These are phyloP conservation scores for Knufia petricola DNA, from an alignment of 2,329 filamentous ascomycete genomes.

Conservation along the genomic window DNA sequence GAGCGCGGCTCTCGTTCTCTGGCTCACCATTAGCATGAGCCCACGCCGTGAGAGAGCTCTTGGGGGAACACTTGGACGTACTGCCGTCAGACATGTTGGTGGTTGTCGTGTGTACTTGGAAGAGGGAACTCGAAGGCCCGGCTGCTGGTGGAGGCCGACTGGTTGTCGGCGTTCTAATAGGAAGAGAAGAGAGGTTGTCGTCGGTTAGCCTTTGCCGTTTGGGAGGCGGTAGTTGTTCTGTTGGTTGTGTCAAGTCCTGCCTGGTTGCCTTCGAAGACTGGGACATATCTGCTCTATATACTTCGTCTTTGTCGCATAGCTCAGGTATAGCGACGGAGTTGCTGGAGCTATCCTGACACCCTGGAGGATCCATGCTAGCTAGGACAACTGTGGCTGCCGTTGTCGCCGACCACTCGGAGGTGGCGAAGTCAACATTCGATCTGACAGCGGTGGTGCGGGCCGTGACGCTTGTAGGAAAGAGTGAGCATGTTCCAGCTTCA, in stretches of 20 bases:
- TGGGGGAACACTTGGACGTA: constrained; percentile 13
- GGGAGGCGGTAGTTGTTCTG: neutral
- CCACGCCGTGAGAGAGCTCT: constrained; percentile 22
- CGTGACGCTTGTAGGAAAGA: constrained; percentile 26
- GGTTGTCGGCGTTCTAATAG: neutral
- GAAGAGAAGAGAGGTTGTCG: neutral
- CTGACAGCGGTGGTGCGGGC: constrained; percentile 12
- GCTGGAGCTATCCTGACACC: neutral
- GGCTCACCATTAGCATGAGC: constrained; percentile 26
- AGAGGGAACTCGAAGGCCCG: too few relatives aligned
- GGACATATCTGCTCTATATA: constrained; percentile 1
- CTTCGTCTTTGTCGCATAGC: neutral
- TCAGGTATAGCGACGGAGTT: neutral
- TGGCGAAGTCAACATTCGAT: neutral
- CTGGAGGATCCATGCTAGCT: neutral
- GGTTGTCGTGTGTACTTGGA: neutral
- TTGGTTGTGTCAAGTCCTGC: neutral
- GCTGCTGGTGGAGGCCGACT: neutral
- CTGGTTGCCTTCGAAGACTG: neutral
- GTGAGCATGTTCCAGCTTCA: constrained; percentile 27
- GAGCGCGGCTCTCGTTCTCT: constrained; percentile 56
- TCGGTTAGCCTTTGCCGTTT: neutral
- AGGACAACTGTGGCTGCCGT: constrained; percentile 5
- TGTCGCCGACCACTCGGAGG: constrained; percentile 1
- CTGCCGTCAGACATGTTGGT: constrained; percentile 22